Evolutionary conservation across 768 basidiomycete genomes (phyloP).

Genomic region (Gautieria morchelliformis): DNA sequence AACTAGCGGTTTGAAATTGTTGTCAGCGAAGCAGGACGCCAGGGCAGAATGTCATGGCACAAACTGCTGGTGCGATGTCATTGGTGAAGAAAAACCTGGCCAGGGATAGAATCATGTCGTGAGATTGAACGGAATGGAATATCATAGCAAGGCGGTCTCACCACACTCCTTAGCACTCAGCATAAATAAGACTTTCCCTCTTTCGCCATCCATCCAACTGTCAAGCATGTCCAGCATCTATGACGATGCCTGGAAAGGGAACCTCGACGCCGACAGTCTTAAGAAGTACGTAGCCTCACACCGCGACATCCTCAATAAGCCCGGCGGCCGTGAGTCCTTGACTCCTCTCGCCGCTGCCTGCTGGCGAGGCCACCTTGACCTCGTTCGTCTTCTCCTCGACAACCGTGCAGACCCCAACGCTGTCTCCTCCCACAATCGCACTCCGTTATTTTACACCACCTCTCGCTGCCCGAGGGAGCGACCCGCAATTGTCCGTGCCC

Average conservation of each 20-base stretch:
- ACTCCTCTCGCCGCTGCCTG: constrained; percentile 20
- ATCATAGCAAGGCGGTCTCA: too few relatives aligned
- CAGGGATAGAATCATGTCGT: too few relatives aligned
- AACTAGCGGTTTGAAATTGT: too few relatives aligned
- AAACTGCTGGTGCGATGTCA: too few relatives aligned
- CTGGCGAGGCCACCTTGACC: constrained; percentile 15
- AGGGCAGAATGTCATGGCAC: too few relatives aligned
- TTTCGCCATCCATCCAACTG: background rate
- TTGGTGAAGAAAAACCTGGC: too few relatives aligned
- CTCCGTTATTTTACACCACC: constrained; percentile 16
- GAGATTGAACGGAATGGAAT: too few relatives aligned
- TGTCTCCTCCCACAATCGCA: constrained; percentile 14
- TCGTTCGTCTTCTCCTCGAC: constrained; percentile 16
- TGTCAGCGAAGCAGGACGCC: too few relatives aligned
- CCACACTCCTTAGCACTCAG: too few relatives aligned
- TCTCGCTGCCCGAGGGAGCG: constrained; percentile 6
- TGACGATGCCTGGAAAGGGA: constrained; percentile 14
- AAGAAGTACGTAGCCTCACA: constrained; percentile 7
- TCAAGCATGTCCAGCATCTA: background rate
- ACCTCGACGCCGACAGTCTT: constrained; percentile 11
- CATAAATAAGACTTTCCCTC: too few relatives aligned
- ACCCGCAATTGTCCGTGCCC: constrained; percentile 15
- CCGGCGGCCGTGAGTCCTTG: constrained; percentile 12
- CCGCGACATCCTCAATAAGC: constrained; percentile 9
- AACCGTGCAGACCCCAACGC: constrained; percentile 16